phyloP scores from a whole-genome alignment of 1,284 basidiomycete genomes.

The Ustilago crameri region DNA sequence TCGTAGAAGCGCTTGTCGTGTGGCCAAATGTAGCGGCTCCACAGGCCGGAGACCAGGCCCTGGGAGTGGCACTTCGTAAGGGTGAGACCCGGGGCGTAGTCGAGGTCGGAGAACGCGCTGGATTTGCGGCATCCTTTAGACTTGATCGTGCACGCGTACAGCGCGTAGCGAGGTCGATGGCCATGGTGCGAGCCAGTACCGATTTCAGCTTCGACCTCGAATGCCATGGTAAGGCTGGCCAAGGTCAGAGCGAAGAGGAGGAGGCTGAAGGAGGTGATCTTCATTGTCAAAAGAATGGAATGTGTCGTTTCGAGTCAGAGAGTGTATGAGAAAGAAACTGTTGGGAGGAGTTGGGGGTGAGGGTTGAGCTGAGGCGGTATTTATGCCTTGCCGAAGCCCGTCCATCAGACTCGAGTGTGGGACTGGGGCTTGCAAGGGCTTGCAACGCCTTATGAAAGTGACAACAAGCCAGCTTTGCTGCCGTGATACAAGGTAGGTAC shows the following conservation, averaged over 20 bases:
- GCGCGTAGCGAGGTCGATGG: not conserved
- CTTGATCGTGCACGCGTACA: not conserved
- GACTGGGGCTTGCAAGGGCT: too few relatives aligned
- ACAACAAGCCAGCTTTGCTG: too few relatives aligned
- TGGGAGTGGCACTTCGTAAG: not conserved
- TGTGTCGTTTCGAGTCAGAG: too few relatives aligned
- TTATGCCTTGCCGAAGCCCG: too few relatives aligned
- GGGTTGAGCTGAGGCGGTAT: too few relatives aligned
- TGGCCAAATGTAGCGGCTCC: not conserved
- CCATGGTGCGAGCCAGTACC: not conserved
- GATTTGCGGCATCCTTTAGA: not conserved
- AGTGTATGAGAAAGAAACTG: too few relatives aligned
- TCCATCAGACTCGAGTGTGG: too few relatives aligned
- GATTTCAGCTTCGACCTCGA: not conserved
- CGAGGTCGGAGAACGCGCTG: not conserved
- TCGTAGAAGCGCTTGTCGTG: not conserved
- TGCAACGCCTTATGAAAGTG: too few relatives aligned
- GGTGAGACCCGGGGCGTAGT: not conserved
- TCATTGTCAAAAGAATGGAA: too few relatives aligned
- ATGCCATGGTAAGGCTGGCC: not conserved
- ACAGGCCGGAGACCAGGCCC: too few relatives aligned
- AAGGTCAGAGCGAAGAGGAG: not conserved
- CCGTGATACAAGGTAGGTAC: too few relatives aligned
- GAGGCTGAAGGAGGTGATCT: not conserved
- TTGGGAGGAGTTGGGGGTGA: too few relatives aligned